Evolutionary conservation across 2,329 filamentous ascomycete genomes (phyloP), one percentile per base, ranked within the genome.

Genomic region (Epichloe festucae): DNA sequence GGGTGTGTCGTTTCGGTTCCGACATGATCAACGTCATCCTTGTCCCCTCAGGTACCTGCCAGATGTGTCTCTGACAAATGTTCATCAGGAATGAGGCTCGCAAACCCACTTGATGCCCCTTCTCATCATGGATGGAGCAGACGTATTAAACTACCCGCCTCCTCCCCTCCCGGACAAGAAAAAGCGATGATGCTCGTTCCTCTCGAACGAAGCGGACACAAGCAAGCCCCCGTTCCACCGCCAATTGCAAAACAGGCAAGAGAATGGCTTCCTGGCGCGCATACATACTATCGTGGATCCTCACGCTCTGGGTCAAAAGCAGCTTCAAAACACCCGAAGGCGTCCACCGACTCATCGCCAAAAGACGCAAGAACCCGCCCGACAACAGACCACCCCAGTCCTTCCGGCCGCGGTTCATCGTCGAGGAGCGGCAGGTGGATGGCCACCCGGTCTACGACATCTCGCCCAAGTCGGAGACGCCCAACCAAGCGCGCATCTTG

Each of bases 391-490:
- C 64, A 1, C 61, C 62, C 2, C 50, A 53, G 38, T 50, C 56
- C 36, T 53, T 66, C 12, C 56, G 60, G 54, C 58, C 53, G 34
- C 46, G 58, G 19, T 60, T 63, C 46, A 58, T 55, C 44, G 53
- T 65, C 35, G 59, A 64, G 11, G 57, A 63, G 53, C 53, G 53
- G 43, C 41, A 53, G 17, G 48, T 48, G 23, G 47, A 46, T 1
- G 56, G 57, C 45, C 54, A 56, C 57, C 49, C 46, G 4, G 59
- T 67, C 41, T 64, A 60, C 38, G 61, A 62, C 15, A 56, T 66
- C n/a, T 55, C 61, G 3, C 60, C 63, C 49, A 64, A 66, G 53
- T 60, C 63, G 5, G 62, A 63, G 40, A 54, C 56, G 39, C 62
- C 62, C 1, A 55, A 56, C 34, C 55, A 60, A 36, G 60, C 58